Base-by-base conservation (phyloP, 176 grass and related monocot genomes). In the Rhynchospora breviuscula region DNA sequence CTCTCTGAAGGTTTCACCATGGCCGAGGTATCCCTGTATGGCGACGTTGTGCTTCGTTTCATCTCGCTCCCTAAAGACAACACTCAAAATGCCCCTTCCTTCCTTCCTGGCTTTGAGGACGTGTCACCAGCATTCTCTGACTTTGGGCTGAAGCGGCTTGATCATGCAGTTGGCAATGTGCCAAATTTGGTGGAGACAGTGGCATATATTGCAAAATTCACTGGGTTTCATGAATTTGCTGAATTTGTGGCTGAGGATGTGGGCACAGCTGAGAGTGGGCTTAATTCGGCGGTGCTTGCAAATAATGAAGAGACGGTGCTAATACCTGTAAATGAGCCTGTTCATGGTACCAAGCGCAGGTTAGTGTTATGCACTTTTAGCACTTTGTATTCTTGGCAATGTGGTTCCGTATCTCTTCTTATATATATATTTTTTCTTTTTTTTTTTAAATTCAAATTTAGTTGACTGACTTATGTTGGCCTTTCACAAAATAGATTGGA, bases 241-340 rank as follows among this genome's bases (percentile, higher is more conserved):
- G 96, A 98, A 88, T 98, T 98, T 85, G 92, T 93, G n/a, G 52
- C 93, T 8, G 96, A 93, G 63, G 93, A 98, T 90, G 85, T 98
- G 0, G 96, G 96, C 68, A 98, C 93, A 44, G 57, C 88, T 10
- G 96, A 98, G 88, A 98, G 96, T 84, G 96, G 96, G 59, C 93
- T 98, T 68, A 98, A 98, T 82, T 95, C 96, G 9, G 8, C 91
- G 44, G 96, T 98, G 83, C 96, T 98, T 33, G 93, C 96, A 19
- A 98, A 93, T 88, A 95, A 98, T 81, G 8, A 88, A 7, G 96
- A 98, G 87, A 88, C 74, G 4, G 96, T 95, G 84, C 91, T 98
- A 26, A 53, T 93, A 22, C 93, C 91, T 6, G 19, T 98, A 69
- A 98, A 95, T 86, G 96, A 98, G 85, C 96, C 96, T 23, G 96